Evolutionary conservation across 257 asterid genomes (phyloP), one percentile per base, ranked within the genome.

Genomic region (Nicotiana obtusifolia): DNA sequence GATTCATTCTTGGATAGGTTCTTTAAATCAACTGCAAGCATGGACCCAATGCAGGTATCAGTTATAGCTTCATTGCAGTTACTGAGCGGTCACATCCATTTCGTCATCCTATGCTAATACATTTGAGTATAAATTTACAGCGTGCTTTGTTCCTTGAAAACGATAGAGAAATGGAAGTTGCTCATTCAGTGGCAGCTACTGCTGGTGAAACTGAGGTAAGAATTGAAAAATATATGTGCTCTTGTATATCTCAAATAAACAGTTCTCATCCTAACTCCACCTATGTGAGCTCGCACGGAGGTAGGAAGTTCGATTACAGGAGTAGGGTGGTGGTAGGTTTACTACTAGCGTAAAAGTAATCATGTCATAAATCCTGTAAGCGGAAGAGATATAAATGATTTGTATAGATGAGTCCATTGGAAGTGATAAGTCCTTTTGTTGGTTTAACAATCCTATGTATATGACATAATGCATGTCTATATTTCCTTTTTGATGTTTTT

Each of bases 151-250:
- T 89, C 87, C 98, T 95, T 26, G 99, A 91, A 83, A 90, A 88
- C 76, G 98, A 95, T 86, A 84, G 88, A 54, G 99, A 95, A 88
- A 94, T 95, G 97, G 99, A 95, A 88, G 97, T 85, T 88, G 98
- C 98, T 79, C 98, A 94, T 88, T 91, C 95, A 35, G 95, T 91
- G 81, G 99, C 99, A 47, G 99, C 97, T 78, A 84, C 88, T 83
- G 99, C 89, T 76, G 99, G 99, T 68, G 99, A 95, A 8, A 95
- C 99, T 64, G 93, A 94, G 97, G 99, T 95, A 84, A 87, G 92
- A 56, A 80, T 60, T 82, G 47, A 49, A 37, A 62, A 22, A 41
- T 64, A 59, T 22, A 1, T 71, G 5, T 7, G 14, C 44, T 75
- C 62, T 49, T 4, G 35, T 2, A 49, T 24, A 49, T 24, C 44